Evolutionary conservation across 352 stramenopile genomes (phyloP).

Genomic region (Pythium volutum): DNA sequence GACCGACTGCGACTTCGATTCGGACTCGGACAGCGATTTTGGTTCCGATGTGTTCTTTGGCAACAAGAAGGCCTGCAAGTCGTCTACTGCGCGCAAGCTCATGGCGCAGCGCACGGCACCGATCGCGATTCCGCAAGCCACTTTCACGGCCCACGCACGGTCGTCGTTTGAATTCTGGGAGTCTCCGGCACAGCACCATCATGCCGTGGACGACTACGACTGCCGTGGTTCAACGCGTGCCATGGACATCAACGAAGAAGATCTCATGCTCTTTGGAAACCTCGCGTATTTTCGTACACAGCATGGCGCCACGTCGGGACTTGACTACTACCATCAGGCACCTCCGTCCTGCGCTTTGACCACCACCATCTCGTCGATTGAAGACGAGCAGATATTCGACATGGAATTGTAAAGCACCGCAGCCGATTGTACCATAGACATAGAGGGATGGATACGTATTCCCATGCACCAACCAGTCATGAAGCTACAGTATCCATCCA

Average conservation of each 20-base stretch:
- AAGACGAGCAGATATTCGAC: conserved; percentile 66
- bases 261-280: conserved; percentile 62
- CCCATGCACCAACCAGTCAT: not conserved
- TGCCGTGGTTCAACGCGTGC: conserved; percentile 4
- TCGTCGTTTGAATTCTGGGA: conserved; percentile 20
- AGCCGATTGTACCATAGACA: conserved; percentile 14
- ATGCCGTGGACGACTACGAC: not conserved
- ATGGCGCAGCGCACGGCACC: conserved; percentile 38
- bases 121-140: conserved; percentile 47
- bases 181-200: not conserved
- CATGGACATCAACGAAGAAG: conserved; percentile 54
- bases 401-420: conserved; percentile 52
- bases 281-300: conserved; percentile 66
- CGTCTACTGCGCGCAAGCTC: conserved; percentile 15
- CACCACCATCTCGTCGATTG: conserved; percentile 4
- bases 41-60: conserved; percentile 16
- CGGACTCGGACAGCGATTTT: conserved; percentile 41
- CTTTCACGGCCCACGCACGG: conserved; percentile 19
- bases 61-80: conserved; percentile 20
- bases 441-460: conserved; percentile 5
- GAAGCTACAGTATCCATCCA: not conserved
- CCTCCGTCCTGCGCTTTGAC: not conserved
- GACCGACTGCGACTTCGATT: conserved; percentile 44
- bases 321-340: conserved; percentile 11
- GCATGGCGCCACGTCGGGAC: conserved; percentile 24